A percentile compares a stretch with the other conserved stretches of the same genome.
These are phyloP conservation scores for Penicillium manginii DNA, from an alignment of 495 filamentous ascomycete genomes.

Conservation along the genomic window DNA sequence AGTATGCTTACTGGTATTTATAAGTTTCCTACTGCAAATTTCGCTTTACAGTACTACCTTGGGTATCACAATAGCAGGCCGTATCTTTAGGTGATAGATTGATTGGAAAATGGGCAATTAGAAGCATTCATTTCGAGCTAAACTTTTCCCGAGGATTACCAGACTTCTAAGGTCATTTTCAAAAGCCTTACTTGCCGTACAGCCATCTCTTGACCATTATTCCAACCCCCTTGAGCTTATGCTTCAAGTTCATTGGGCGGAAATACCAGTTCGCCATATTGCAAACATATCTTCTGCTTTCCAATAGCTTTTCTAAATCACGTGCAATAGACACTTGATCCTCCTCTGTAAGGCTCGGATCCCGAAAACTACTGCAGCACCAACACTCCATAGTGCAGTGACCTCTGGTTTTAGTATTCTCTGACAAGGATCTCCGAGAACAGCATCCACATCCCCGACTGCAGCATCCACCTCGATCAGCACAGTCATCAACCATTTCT, in stretches of 20 bases:
- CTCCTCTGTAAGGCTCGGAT: neutral
- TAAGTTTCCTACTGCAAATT: too few relatives aligned
- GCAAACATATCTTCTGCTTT: neutral
- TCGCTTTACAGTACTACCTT: too few relatives aligned
- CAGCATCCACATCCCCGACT: neutral
- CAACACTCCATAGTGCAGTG: constrained; percentile 2
- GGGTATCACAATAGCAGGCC: too few relatives aligned
- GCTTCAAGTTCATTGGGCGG: neutral
- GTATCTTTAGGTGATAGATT: too few relatives aligned
- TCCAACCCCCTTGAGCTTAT: constrained; percentile 6
- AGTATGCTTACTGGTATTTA: too few relatives aligned
- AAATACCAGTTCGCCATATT: constrained; percentile 7
- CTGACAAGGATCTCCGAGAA: constrained; percentile 1
- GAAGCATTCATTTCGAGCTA: too few relatives aligned
- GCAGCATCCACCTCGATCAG: neutral
- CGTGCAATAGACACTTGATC: constrained; percentile 2
- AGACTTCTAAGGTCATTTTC: too few relatives aligned
- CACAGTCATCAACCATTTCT: constrained; percentile 4
- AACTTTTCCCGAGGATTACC: too few relatives aligned
- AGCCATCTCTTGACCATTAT: neutral
- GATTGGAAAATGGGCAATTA: too few relatives aligned
- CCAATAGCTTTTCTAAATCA: neutral
- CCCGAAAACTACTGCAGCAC: neutral
- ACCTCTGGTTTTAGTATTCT: neutral
- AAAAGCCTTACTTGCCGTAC: too few relatives aligned